phyloP scores from a whole-genome alignment of 2,329 filamentous ascomycete species.

The Lachnellula suecica region DNA sequence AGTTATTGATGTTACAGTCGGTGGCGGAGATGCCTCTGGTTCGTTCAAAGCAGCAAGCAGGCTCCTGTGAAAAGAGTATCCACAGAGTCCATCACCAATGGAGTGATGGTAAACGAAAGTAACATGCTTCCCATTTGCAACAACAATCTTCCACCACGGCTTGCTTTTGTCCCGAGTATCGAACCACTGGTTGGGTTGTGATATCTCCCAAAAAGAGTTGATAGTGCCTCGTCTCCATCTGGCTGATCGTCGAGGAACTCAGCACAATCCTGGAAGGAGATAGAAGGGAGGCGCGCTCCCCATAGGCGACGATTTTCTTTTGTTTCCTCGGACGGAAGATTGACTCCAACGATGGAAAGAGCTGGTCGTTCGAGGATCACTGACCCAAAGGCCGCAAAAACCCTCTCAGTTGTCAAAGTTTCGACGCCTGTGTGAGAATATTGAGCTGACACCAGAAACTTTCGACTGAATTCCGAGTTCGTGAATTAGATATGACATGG shows the following conservation, averaged over 20 bases:
- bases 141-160: conserved; percentile 16
- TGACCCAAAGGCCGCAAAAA: conserved; percentile 8
- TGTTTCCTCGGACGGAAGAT: conserved; percentile 8
- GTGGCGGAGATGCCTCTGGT: not conserved
- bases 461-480: conserved; percentile 20
- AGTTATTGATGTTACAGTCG: not conserved
- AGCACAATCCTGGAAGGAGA: conserved; percentile 12
- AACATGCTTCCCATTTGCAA: conserved; percentile 5
- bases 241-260: conserved; percentile 9
- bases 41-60: conserved; percentile 12
- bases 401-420: not conserved
- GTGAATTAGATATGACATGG: conserved; percentile 12
- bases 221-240: not conserved
- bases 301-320: conserved; percentile 12
- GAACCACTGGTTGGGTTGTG: conserved; percentile 21
- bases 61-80: conserved; percentile 17
- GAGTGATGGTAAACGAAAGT: conserved; percentile 14
- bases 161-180: conserved; percentile 12
- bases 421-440: conserved; percentile 5
- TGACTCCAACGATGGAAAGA: conserved; percentile 11
- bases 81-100: conserved; percentile 15
- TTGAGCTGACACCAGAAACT: conserved; percentile 9
- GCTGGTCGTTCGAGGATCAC: conserved; percentile 14
- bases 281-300: conserved; percentile 1
- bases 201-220: conserved; percentile 1